Percentiles rank a stretch among this genome's conserved stretches.
Conservation (phyloP, 495 filamentous ascomycete genomes). For the Penicillium coffeae region DNA sequence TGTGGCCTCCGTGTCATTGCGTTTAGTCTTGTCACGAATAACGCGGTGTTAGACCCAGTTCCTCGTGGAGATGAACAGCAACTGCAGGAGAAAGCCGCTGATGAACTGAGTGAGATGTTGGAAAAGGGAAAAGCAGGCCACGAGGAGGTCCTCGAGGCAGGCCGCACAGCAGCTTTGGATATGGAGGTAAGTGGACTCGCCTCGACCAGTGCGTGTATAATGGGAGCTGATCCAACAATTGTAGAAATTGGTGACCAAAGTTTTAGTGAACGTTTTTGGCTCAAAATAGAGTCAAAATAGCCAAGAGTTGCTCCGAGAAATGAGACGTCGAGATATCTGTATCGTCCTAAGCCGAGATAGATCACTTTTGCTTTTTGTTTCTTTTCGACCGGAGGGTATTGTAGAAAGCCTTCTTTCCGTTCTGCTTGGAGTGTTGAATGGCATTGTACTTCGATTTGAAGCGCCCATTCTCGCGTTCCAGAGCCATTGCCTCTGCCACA, state of each 20-base stretch:
- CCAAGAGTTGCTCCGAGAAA: not conserved
- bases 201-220: not conserved
- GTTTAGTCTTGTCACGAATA: constrained; percentile 75
- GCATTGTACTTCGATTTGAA: constrained; percentile 71
- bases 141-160: constrained; percentile 67
- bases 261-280: constrained; percentile 30
- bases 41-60: constrained; percentile 59
- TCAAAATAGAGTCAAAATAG: not conserved
- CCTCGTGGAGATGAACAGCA: constrained; percentile 56
- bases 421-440: constrained; percentile 62
- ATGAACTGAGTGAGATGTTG: constrained; percentile 53
- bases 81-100: constrained; percentile 36
- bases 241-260: constrained; percentile 39
- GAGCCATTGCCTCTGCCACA: constrained; percentile 77
- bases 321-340: not conserved
- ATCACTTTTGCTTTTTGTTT: constrained; percentile 35
- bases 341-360: not conserved
- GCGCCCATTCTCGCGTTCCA: constrained; percentile 53
- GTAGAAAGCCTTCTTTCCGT: constrained; percentile 70
- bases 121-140: constrained; percentile 66
- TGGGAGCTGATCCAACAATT: constrained; percentile 12
- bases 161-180: constrained; percentile 57
- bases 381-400: constrained; percentile 60
- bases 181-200: constrained; percentile 56
- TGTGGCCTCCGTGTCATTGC: constrained; percentile 66